Evolutionary conservation across 2,329 filamentous ascomycete species (phyloP).

Genomic region (Sclerotinia minor): DNA sequence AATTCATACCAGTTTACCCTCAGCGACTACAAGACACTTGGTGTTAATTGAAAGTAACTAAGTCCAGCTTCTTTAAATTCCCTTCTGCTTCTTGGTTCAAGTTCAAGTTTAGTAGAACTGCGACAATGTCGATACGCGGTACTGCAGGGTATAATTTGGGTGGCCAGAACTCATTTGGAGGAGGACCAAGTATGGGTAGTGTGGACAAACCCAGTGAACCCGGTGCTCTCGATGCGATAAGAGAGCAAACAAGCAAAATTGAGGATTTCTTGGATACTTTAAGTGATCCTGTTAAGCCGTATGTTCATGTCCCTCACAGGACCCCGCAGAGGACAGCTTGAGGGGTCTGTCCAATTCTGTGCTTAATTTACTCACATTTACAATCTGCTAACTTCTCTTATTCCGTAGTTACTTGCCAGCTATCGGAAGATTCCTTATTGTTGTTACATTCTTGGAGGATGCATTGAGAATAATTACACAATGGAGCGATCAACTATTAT

Average conservation of each 20-base stretch:
- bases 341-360: background rate
- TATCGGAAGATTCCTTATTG: constrained; percentile 95
- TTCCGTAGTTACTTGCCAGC: constrained; percentile 78
- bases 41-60: constrained; percentile 5
- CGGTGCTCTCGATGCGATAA: constrained; percentile 73
- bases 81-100: constrained; percentile 34
- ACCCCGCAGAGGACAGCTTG: constrained; percentile 27
- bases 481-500: constrained; percentile 92
- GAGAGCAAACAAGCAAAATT: constrained; percentile 96
- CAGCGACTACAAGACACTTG: background rate
- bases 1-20: background rate
- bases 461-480: constrained; percentile 94
- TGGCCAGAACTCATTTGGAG: constrained; percentile 43
- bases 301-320: constrained; percentile 46
- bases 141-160: constrained; percentile 49
- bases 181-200: constrained; percentile 36
- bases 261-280: constrained; percentile 87
- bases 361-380: background rate
- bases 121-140: constrained; percentile 56
- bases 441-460: constrained; percentile 98
- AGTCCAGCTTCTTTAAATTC: background rate
- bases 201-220: constrained; percentile 41
- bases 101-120: constrained; percentile 37
- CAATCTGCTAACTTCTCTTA: constrained; percentile 29
- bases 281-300: constrained; percentile 94